Evolutionary conservation across 148 eudicot species (phyloP), one percentile per base, ranked within the genome.

Genomic region (Persicaria maculosa): DNA sequence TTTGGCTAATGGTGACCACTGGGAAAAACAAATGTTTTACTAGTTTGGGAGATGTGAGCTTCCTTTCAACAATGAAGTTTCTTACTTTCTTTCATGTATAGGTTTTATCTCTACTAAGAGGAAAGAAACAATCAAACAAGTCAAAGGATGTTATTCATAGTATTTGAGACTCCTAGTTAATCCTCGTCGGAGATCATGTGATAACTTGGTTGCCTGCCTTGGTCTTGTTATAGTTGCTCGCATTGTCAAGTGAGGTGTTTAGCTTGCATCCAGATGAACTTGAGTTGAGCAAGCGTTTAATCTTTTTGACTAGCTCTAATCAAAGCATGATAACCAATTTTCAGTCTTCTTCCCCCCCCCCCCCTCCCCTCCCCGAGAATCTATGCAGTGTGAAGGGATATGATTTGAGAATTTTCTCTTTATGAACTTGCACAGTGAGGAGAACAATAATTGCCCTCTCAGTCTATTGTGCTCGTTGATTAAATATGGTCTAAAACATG

Each of bases 231-330:
- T 59, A 59, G 65, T 59, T 59, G 22, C 65, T 2, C 44, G n/a
- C 3, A 25, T 62, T 10, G 68, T 62, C 44, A 62, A 62, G 68
- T 62, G 44, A 62, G 68, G 62, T 52, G 17, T n/a, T 52, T 52
- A 52, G 55, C 17, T 52, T 52, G n/a, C 55, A 50, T 50, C 55
- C 55, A 50, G 55, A 50, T 50, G 55, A n/a, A 50, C 55, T 50
- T 50, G 55, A 19, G 31, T 9, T 9, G 40, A 61, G 44, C 43
- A 25, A 11, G 43, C 16, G 15, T 4, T 62, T 62, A 10, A 0
- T 25, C 10, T 14, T 62, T 62, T 48, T 62, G 1, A 22, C 40
- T 62, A 19, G 68, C 68, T 31, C 68, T 25, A 16, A 62, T 31
- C 31, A 25, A 12, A 62, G 44, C 2, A 10, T 62, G 68, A 62